A percentile compares a stretch with the other conserved stretches of the same genome.
Conservation (phyloP, 768 basidiomycete genomes). For the Trichaptum fuscoviolaceum region DNA sequence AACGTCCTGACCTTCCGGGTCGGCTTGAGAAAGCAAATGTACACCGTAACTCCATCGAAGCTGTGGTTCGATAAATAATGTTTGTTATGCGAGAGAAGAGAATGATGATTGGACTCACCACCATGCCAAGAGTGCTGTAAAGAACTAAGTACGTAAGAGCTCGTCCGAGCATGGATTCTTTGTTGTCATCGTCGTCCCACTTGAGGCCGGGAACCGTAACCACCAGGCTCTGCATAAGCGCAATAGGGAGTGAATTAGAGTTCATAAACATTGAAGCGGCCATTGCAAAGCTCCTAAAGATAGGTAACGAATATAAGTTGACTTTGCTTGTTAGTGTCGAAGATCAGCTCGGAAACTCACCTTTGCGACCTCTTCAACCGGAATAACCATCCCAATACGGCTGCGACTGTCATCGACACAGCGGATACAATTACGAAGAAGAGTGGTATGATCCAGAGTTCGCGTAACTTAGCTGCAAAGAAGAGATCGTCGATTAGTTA, state of each 20-base stretch:
- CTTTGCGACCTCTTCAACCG: conserved; percentile 72
- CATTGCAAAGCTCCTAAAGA: conserved; percentile 63
- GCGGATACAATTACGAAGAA: conserved; percentile 77
- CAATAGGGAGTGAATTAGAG: conserved; percentile 92
- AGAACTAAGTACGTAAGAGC: conserved; percentile 87
- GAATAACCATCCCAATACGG: conserved; percentile 53
- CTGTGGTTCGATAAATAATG: conserved; percentile 30
- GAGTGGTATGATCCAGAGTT: conserved; percentile 81
- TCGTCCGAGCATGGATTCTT: conserved; percentile 86
- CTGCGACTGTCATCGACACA: conserved; percentile 67
- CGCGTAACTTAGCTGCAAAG: conserved; percentile 59
- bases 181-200: conserved; percentile 77
- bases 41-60: conserved; percentile 93
- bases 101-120: conserved; percentile 45
- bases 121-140: conserved; percentile 94
- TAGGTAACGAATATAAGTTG: not conserved
- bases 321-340: not conserved
- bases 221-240: conserved; percentile 87
- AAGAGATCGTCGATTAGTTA: not conserved
- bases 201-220: conserved; percentile 76
- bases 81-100: not conserved
- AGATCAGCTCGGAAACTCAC: conserved; percentile 32
- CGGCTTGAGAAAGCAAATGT: conserved; percentile 70
- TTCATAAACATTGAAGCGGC: conserved; percentile 90
- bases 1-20: conserved; percentile 38